Evolutionary conservation across 225 moss, liverwort and hornwort genomes (phyloP).

Genomic region (Pseudisothecium myosuroides): DNA sequence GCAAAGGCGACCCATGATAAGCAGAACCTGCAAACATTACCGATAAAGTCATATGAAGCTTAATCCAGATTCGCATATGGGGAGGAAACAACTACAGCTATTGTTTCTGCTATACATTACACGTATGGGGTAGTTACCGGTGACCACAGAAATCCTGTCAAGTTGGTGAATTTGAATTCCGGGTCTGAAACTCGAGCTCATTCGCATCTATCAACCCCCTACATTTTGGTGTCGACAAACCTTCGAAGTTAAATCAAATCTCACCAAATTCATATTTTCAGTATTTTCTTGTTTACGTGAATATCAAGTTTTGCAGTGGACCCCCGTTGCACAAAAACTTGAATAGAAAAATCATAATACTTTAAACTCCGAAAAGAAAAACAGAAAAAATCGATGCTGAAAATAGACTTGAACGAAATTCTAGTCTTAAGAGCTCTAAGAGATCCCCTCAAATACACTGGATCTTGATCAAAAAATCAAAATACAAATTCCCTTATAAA

Average conservation of each 20-base stretch:
- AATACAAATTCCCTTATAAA: not conserved
- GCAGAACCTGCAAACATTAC: constrained; percentile 67
- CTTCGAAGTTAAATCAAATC: not conserved
- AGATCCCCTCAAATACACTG: not conserved
- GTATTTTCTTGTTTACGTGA: too few species aligned
- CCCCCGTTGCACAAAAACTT: not conserved
- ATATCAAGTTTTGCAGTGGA: not conserved
- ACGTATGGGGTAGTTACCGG: not conserved
- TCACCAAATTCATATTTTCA: not conserved
- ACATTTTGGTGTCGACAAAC: not conserved
- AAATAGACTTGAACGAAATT: not conserved
- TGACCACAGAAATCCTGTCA: not conserved
- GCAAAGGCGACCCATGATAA: constrained; percentile 89
- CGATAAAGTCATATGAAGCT: not conserved
- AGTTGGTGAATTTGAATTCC: not conserved
- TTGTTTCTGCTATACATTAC: not conserved
- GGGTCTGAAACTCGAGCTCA: not conserved
- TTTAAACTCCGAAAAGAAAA: too few species aligned
- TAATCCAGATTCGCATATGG: not conserved
- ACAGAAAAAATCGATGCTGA: too few species aligned
- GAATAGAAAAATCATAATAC: not conserved
- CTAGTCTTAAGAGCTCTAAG: not conserved
- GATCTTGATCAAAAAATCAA: not conserved
- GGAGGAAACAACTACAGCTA: not conserved
- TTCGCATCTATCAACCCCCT: not conserved